These are phyloP conservation scores for Mediolabrus comicus DNA, from an alignment of 108 stramenopile species.

Conservation along the genomic window DNA sequence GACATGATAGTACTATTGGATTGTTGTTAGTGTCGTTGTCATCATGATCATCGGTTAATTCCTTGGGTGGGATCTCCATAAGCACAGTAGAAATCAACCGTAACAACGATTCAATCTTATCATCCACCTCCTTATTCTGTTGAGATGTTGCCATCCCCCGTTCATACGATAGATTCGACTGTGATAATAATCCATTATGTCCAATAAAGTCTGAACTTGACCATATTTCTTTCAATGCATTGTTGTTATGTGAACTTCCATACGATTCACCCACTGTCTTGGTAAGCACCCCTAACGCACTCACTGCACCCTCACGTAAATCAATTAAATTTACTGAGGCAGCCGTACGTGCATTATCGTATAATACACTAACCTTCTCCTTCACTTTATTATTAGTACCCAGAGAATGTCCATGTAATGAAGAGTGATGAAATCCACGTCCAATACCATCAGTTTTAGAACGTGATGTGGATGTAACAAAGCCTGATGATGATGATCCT, in stretches of 20 bases:
- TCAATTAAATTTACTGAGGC: slow-evolving; percentile 57
- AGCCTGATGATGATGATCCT: neutral
- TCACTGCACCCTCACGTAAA: slow-evolving; percentile 65
- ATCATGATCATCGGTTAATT: neutral
- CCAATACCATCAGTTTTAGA: slow-evolving; percentile 51
- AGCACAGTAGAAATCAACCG: slow-evolving; percentile 10
- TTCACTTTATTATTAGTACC: slow-evolving; percentile 10
- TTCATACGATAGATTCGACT: slow-evolving; percentile 32
- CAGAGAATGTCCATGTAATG: slow-evolving; percentile 55
- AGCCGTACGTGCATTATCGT: slow-evolving; percentile 67
- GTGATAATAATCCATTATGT: neutral
- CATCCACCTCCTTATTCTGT: slow-evolving; percentile 37
- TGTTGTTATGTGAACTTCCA: neutral
- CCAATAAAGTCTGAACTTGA: neutral
- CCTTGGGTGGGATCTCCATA: slow-evolving; percentile 9
- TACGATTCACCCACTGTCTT: neutral
- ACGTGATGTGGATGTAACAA: slow-evolving; percentile 1
- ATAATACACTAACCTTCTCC: slow-evolving; percentile 57
- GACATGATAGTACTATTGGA: slow-evolving; percentile 5
- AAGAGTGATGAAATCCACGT: slow-evolving; percentile 58
- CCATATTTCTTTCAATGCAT: slow-evolving; percentile 1
- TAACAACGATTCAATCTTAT: slow-evolving; percentile 14
- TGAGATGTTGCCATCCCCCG: slow-evolving; percentile 32
- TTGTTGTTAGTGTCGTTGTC: neutral
- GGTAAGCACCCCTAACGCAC: slow-evolving; percentile 36